phyloP scores from a whole-genome alignment of 2,329 filamentous ascomycete genomes.

The Monosporascus sp. region DNA sequence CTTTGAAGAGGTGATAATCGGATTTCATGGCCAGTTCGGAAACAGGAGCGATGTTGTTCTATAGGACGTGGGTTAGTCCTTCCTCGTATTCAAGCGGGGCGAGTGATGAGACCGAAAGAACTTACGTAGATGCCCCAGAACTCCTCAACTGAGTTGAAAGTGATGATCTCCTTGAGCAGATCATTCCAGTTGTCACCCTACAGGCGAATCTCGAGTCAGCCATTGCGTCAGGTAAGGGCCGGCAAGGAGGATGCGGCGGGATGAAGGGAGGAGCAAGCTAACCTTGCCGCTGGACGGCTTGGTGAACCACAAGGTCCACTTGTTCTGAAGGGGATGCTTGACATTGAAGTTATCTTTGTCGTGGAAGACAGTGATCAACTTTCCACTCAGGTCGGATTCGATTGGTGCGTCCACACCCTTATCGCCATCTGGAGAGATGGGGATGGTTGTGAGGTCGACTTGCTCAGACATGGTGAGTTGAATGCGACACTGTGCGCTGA shows the following conservation, averaged over 20 bases:
- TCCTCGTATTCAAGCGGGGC: not conserved
- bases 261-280: slow-evolving; percentile 20
- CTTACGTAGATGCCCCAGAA: slow-evolving; percentile 99
- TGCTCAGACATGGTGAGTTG: slow-evolving; percentile 42
- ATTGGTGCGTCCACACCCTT: slow-evolving; percentile 46
- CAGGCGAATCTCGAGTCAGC: slow-evolving; percentile 11
- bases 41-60: slow-evolving; percentile 98
- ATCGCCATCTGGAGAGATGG: slow-evolving; percentile 60
- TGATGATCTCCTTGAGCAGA: slow-evolving; percentile 95
- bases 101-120: slow-evolving; percentile 13
- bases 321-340: slow-evolving; percentile 95
- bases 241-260: not conserved
- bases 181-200: slow-evolving; percentile 99
- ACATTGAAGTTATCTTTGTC: slow-evolving; percentile 99
- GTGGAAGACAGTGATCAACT: slow-evolving; percentile 91
- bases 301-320: slow-evolving; percentile 99
- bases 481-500: slow-evolving; percentile 3
- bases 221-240: not conserved
- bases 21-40: slow-evolving; percentile 96
- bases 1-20: slow-evolving; percentile 99
- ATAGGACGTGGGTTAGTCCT: slow-evolving; percentile 8
- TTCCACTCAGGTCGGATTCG: slow-evolving; percentile 41
- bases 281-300: slow-evolving; percentile 97
- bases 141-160: slow-evolving; percentile 96
- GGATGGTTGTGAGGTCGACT: slow-evolving; percentile 64